These are phyloP conservation scores for Dichotomocladium elegans DNA, from an alignment of 371 early-diverging fungal species.

Conservation along the genomic window DNA sequence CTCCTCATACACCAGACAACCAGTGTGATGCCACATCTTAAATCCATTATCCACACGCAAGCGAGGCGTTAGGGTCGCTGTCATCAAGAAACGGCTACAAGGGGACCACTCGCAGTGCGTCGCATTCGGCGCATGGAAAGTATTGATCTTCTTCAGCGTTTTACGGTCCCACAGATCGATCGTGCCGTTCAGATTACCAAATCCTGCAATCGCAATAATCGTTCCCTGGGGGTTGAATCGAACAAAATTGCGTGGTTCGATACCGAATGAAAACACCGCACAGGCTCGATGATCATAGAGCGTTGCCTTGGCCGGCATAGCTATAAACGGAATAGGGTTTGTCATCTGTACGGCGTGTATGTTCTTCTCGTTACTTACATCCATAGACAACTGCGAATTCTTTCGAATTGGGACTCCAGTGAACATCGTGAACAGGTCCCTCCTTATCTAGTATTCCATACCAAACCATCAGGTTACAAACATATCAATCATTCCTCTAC, in stretches of 20 bases:
- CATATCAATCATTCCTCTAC: background rate
- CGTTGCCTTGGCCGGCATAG: slow-evolving; percentile 90
- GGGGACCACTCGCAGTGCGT: slow-evolving; percentile 90
- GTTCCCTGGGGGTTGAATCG: slow-evolving; percentile 89
- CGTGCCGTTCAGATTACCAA: slow-evolving; percentile 94
- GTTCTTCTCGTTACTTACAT: slow-evolving; percentile 32
- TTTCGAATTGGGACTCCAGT: slow-evolving; percentile 91
- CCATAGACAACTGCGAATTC: slow-evolving; percentile 96
- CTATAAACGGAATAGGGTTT: slow-evolving; percentile 6
- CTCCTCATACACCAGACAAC: slow-evolving; percentile 74
- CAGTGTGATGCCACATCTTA: slow-evolving; percentile 94
- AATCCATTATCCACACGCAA: slow-evolving; percentile 97
- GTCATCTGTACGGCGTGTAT: background rate
- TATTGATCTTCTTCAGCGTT: slow-evolving; percentile 72
- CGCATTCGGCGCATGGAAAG: slow-evolving; percentile 79
- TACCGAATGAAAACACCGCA: slow-evolving; percentile 80
- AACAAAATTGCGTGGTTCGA: slow-evolving; percentile 83
- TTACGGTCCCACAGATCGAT: slow-evolving; percentile 92
- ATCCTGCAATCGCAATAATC: slow-evolving; percentile 83
- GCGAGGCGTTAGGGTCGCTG: slow-evolving; percentile 89
- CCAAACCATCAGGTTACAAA: background rate
- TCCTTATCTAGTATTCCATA: slow-evolving; percentile 58
- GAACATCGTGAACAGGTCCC: slow-evolving; percentile 94
- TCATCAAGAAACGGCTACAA: slow-evolving; percentile 87
- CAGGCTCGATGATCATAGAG: slow-evolving; percentile 89